These are phyloP conservation scores for Stagonosporopsis cucurbitacearum DNA, from an alignment of 2,329 filamentous ascomycete genomes.

Conservation along the genomic window DNA sequence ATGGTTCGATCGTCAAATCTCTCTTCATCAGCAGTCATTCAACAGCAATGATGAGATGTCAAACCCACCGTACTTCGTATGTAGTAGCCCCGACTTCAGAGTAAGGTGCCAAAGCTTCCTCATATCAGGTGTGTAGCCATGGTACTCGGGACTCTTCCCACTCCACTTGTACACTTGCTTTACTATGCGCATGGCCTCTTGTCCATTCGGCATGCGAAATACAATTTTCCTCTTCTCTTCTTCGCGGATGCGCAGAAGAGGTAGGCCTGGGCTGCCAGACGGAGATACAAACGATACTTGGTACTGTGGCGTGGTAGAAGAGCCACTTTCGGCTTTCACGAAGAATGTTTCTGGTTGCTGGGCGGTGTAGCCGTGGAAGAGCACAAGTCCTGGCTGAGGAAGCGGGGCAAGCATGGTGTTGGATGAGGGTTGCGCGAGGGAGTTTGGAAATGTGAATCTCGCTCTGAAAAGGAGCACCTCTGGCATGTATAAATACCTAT, in stretches of 20 bases:
- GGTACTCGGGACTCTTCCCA: conserved; percentile 20
- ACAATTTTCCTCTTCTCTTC: conserved; percentile 18
- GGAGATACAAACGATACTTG: conserved; percentile 15
- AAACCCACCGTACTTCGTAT: conserved; percentile 26
- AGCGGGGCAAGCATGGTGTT: conserved; percentile 15
- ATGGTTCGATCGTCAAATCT: background rate
- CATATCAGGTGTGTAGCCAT: conserved; percentile 21
- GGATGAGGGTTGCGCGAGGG: background rate
- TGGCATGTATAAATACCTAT: background rate
- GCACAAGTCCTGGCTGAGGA: conserved; percentile 19
- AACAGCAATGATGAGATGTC: background rate
- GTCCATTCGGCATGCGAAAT: conserved; percentile 21
- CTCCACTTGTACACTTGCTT: conserved; percentile 18
- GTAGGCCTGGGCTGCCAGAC: conserved; percentile 8
- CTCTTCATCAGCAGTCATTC: background rate
- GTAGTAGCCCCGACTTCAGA: conserved; percentile 14
- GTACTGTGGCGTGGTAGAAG: conserved; percentile 8
- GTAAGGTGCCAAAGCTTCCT: conserved; percentile 22
- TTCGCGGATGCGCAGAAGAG: conserved; percentile 23
- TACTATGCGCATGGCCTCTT: conserved; percentile 25
- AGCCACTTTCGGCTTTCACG: conserved; percentile 18
- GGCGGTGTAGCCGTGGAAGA: conserved; percentile 26
- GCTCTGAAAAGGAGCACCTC: background rate
- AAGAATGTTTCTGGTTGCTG: conserved; percentile 20
- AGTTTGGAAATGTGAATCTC: background rate